Evolutionary conservation across 805 yeast genomes (phyloP).

Genomic region (Dipodascopsis uninucleata): DNA sequence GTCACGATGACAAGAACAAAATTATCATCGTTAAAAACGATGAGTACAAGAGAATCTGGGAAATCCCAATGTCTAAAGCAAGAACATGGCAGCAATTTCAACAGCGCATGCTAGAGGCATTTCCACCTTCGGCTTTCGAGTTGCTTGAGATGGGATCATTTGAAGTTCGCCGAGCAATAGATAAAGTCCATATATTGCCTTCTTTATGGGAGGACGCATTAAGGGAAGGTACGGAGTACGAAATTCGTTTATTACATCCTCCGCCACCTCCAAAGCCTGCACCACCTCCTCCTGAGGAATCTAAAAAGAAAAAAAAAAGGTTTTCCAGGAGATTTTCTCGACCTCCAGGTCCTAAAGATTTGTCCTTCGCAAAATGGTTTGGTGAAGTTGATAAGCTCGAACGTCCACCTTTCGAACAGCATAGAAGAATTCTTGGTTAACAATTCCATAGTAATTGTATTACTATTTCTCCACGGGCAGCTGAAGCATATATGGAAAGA

Average conservation of each 20-base stretch:
- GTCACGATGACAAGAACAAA: constrained; percentile 2
- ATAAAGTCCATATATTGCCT: constrained; percentile 8
- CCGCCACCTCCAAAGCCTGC: too few relatives aligned
- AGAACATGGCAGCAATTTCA: constrained; percentile 15
- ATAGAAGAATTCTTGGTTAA: too few relatives aligned
- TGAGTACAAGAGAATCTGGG: constrained; percentile 14
- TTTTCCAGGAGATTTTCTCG: too few relatives aligned
- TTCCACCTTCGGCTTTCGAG: constrained; percentile 1
- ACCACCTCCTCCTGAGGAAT: background rate
- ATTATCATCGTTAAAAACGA: constrained; percentile 4
- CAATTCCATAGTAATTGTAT: too few relatives aligned
- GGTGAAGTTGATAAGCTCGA: constrained; percentile 9
- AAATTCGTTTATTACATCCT: constrained; percentile 10
- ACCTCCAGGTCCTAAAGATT: too few relatives aligned
- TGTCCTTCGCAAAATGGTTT: constrained; percentile 9
- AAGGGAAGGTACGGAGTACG: constrained; percentile 13
- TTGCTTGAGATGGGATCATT: constrained; percentile 3
- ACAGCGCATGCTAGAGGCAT: constrained; percentile 4
- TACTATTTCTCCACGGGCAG: too few relatives aligned
- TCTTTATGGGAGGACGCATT: constrained; percentile 20
- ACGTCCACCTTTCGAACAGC: too few relatives aligned
- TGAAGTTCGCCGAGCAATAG: constrained; percentile 13
- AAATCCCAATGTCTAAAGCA: constrained; percentile 13
- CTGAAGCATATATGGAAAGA: too few relatives aligned
- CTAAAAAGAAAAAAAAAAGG: too few relatives aligned